Base-by-base conservation (phyloP, 2,329 filamentous ascomycete species). In the Bipolaris sorokiniana region DNA sequence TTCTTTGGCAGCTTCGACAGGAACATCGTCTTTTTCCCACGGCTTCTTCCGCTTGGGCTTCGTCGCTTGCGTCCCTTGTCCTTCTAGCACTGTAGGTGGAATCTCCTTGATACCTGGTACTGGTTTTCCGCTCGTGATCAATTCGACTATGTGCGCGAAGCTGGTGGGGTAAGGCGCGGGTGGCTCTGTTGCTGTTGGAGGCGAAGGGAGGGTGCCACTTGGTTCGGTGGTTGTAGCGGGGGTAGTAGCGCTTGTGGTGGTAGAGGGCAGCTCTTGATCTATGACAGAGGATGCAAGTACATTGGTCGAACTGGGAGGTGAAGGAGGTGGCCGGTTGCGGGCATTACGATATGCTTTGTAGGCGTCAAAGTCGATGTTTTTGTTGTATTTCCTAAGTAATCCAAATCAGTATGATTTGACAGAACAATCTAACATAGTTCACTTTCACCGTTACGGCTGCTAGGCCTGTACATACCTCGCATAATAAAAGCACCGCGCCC, bases 101-200 rank as follows among this genome's bases (percentile, higher is more conserved):
- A 97, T 94, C 62, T 96, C 86, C 65, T 88, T 88, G 69, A 97
- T 96, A 0, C 93, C 93, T 1, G 92, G 92, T 41, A 97, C 89
- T 0, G 90, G 88, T 66, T 91, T 87, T 51, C 92, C 92, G 26
- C 87, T 88, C 22, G 91, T 90, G 51, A 97, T 90, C 52, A 96
- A 84, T 68, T 91, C 89, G 53, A 96, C 88, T 60, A 97, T 92
- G 64, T 94, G 88, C 7, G 90, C 89, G 75, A 97, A 97, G 1
- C 87, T 89, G 47, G 88, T 88, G 3, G 92, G 92, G 68, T 96
- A 96, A 1, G 86, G 84, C 36, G 91, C 89, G 44, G 85, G 81
- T 15, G 70, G 72, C 44, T 70, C 69, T 38, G 49, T 66, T 23
- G 69, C 31, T 28, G 50, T 65, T 6, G 68, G 34, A n/a, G 72